phyloP scores from a whole-genome alignment of 371 early-diverging fungal species.

The Globomyces sp. region DNA sequence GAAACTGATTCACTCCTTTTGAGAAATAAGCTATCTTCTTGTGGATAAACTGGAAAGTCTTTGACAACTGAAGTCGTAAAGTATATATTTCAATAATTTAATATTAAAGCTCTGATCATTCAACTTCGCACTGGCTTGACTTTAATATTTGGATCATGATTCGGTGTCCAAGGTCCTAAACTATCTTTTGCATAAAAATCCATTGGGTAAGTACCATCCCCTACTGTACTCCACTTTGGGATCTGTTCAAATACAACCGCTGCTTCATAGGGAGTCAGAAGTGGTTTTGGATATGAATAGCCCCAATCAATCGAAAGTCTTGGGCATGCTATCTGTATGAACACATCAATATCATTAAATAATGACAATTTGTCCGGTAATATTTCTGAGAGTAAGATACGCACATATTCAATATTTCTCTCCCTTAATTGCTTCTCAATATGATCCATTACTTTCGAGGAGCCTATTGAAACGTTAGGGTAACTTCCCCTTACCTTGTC shows the following conservation, averaged over 20 bases:
- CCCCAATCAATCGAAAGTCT: conserved; percentile 99
- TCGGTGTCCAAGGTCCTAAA: conserved; percentile 93
- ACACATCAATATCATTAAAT: conserved; percentile 90
- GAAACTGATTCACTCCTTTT: too few relatives aligned
- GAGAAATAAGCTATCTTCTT: too few relatives aligned
- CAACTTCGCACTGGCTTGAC: too few relatives aligned
- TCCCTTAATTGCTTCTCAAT: conserved; percentile 64
- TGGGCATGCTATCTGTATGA: conserved; percentile 99
- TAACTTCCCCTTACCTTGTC: conserved; percentile 65
- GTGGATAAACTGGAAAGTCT: too few relatives aligned
- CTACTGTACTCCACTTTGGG: conserved; percentile 21
- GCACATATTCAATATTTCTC: conserved; percentile 66
- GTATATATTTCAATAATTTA: too few relatives aligned
- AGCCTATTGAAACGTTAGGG: conserved; percentile 43
- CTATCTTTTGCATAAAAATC: conserved; percentile 94
- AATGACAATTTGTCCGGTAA: conserved; percentile 86
- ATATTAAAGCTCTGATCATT: too few relatives aligned
- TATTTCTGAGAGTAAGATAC: conserved; percentile 90
- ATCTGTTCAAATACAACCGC: conserved; percentile 77
- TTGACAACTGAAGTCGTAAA: too few relatives aligned
- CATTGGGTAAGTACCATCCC: conserved; percentile 80
- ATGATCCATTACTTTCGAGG: conserved; percentile 84
- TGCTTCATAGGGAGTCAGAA: conserved; percentile 97
- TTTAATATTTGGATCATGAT: conserved; percentile 36
- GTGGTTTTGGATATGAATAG: conserved; percentile 89